Conservation (phyloP, 345 rosid genomes). For the Cardamine occulta region DNA sequence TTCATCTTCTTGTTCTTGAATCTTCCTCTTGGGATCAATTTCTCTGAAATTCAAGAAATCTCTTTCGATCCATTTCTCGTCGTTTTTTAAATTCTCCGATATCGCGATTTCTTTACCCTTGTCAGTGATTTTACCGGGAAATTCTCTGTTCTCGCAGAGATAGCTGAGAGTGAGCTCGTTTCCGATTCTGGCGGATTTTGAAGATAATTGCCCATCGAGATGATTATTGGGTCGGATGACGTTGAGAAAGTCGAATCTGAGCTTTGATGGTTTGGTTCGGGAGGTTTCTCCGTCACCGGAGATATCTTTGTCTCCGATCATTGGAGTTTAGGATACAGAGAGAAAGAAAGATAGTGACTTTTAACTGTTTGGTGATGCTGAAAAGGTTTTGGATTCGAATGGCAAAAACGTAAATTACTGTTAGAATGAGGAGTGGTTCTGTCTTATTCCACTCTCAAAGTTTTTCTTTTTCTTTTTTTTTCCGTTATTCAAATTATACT, state of each 20-base stretch:
- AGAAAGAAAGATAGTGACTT: neutral
- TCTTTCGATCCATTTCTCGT: slow-evolving; percentile 79
- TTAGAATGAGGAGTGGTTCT: slow-evolving; percentile 6
- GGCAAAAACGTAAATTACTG: slow-evolving; percentile 31
- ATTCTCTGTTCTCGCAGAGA: slow-evolving; percentile 62
- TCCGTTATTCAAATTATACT: neutral
- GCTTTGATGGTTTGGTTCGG: slow-evolving; percentile 46
- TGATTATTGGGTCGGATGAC: slow-evolving; percentile 45
- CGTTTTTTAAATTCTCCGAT: slow-evolving; percentile 48
- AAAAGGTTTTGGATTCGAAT: neutral
- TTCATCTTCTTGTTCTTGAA: slow-evolving; percentile 32
- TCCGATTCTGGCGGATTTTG: slow-evolving; percentile 47
- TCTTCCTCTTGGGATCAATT: slow-evolving; percentile 55
- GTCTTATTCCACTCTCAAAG: neutral
- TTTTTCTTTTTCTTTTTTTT: neutral
- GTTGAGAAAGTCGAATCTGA: slow-evolving; percentile 53
- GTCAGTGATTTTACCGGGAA: neutral
- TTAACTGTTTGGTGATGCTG: neutral
- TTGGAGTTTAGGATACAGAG: slow-evolving; percentile 43
- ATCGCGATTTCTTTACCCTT: slow-evolving; percentile 72
- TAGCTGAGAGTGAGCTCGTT: slow-evolving; percentile 86
- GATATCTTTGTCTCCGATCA: slow-evolving; percentile 69
- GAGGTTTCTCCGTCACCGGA: slow-evolving; percentile 57
- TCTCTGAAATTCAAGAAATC: slow-evolving; percentile 84
- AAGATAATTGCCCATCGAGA: slow-evolving; percentile 45